These are phyloP conservation scores for Zymoseptoria crescenta DNA, from an alignment of 2,329 filamentous ascomycete species.

Conservation along the genomic window DNA sequence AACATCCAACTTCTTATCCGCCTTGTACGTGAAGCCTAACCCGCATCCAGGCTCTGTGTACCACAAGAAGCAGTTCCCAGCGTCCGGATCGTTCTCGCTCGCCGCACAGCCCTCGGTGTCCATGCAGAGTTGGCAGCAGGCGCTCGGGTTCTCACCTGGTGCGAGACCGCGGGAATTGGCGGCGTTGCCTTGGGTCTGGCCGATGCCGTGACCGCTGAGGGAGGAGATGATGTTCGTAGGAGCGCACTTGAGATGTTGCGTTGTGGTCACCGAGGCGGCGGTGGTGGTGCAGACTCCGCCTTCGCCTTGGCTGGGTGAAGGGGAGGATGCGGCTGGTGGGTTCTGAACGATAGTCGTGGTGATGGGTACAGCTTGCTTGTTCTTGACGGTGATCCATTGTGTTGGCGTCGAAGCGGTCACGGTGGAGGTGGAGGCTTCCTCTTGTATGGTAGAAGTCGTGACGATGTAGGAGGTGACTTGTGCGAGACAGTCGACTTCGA, in stretches of 20 bases:
- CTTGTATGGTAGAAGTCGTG: slow-evolving; percentile 11
- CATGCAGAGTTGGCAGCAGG: slow-evolving; percentile 22
- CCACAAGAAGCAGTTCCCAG: slow-evolving; percentile 24
- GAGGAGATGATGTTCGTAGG: slow-evolving; percentile 22
- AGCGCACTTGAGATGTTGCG: slow-evolving; percentile 22
- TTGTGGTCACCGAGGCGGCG: slow-evolving; percentile 18
- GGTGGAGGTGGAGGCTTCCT: slow-evolving; percentile 13
- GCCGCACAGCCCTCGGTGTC: slow-evolving; percentile 21
- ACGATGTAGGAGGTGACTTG: slow-evolving; percentile 19
- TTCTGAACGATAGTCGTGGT: slow-evolving; percentile 13
- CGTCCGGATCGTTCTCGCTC: slow-evolving; percentile 19
- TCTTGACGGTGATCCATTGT: slow-evolving; percentile 9
- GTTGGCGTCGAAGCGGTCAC: slow-evolving; percentile 18
- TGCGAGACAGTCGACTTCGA: slow-evolving; percentile 20
- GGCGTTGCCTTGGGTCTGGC: slow-evolving; percentile 14
- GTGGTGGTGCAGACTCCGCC: slow-evolving; percentile 18
- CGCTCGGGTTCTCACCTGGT: slow-evolving; percentile 18
- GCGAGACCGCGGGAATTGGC: slow-evolving; percentile 19
- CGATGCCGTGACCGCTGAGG: slow-evolving; percentile 20
- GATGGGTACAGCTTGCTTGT: slow-evolving; percentile 11
- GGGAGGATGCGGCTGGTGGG: not conserved
- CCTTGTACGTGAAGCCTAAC: slow-evolving; percentile 19
- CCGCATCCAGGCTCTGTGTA: slow-evolving; percentile 20
- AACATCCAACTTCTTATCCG: slow-evolving; percentile 14
- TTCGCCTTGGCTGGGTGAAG: slow-evolving; percentile 1